Evolutionary conservation across 1,139 yeast species (phyloP).

Genomic region (Blastobotrys elegans): DNA sequence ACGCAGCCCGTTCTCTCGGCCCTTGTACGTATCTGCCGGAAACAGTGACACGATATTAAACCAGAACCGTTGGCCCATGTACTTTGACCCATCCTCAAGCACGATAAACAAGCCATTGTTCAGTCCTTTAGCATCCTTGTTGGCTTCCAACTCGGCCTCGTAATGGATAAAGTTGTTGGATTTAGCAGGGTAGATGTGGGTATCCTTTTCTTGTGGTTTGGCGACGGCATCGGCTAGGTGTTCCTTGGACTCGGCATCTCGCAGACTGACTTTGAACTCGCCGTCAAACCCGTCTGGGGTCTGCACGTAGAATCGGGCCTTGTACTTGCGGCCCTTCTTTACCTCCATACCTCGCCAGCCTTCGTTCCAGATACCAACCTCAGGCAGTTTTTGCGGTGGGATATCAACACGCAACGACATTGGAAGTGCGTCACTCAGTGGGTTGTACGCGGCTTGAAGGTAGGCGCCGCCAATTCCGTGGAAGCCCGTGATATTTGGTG

Average conservation of each 20-base stretch:
- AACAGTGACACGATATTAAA: constrained; percentile 12
- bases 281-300: constrained; percentile 8
- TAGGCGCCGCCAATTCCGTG: constrained; percentile 7
- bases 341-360: constrained; percentile 12
- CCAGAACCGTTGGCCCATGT: constrained; percentile 1
- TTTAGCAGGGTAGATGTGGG: constrained; percentile 6
- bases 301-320: constrained; percentile 13
- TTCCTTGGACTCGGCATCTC: neutral
- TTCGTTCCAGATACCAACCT: constrained; percentile 12
- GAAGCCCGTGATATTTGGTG: constrained; percentile 7
- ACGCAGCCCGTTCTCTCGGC: constrained; percentile 12
- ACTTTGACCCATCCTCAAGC: constrained; percentile 8
- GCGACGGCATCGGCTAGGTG: constrained; percentile 8
- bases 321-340: constrained; percentile 10
- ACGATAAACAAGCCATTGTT: constrained; percentile 9
- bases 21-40: constrained; percentile 10
- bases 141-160: constrained; percentile 7
- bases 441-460: neutral
- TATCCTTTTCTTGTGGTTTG: constrained; percentile 1
- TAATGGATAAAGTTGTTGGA: constrained; percentile 10
- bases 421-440: constrained; percentile 4
- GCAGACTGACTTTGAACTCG: constrained; percentile 9
- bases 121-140: constrained; percentile 1
- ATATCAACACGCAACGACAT: neutral
- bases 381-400: constrained; percentile 6